Evolutionary conservation across 768 basidiomycete genomes (phyloP).

Genomic region (Termitomyces sp.): DNA sequence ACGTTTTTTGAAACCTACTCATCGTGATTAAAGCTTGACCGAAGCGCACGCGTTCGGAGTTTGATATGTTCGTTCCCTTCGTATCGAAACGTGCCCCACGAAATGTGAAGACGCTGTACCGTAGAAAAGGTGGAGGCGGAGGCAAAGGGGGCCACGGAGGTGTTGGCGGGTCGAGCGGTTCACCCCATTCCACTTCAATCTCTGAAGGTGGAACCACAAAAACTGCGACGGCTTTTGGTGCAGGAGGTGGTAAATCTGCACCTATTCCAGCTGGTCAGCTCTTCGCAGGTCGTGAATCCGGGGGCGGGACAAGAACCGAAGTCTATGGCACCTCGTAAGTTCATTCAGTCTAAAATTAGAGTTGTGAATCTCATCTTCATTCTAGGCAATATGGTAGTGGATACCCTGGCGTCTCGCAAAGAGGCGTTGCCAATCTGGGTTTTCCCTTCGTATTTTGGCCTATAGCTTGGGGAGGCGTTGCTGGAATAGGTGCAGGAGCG

Average conservation of each 20-base stretch:
- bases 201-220: constrained; percentile 13
- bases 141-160: constrained; percentile 10
- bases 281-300: constrained; percentile 40
- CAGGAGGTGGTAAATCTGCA: constrained; percentile 23
- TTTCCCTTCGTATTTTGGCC: constrained; percentile 64
- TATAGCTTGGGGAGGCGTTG: constrained; percentile 40
- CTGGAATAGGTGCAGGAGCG: constrained; percentile 20
- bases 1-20: background rate
- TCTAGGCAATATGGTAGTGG: constrained; percentile 54
- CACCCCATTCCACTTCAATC: constrained; percentile 12
- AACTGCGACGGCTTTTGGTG: constrained; percentile 16
- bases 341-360: background rate
- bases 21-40: background rate
- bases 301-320: constrained; percentile 43
- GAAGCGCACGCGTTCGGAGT: background rate
- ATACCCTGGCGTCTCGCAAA: constrained; percentile 42
- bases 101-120: constrained; percentile 12
- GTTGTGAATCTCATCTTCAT: background rate
- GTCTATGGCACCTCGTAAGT: constrained; percentile 40
- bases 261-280: constrained; percentile 36
- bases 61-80: constrained; percentile 32
- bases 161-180: constrained; percentile 1
- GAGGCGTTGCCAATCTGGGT: constrained; percentile 40
- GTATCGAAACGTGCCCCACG: constrained; percentile 13
- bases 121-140: constrained; percentile 31